Evolutionary conservation across 1,284 basidiomycete genomes (phyloP), one percentile per base, ranked within the genome.

Genomic region (Moesziomyces sp.): DNA sequence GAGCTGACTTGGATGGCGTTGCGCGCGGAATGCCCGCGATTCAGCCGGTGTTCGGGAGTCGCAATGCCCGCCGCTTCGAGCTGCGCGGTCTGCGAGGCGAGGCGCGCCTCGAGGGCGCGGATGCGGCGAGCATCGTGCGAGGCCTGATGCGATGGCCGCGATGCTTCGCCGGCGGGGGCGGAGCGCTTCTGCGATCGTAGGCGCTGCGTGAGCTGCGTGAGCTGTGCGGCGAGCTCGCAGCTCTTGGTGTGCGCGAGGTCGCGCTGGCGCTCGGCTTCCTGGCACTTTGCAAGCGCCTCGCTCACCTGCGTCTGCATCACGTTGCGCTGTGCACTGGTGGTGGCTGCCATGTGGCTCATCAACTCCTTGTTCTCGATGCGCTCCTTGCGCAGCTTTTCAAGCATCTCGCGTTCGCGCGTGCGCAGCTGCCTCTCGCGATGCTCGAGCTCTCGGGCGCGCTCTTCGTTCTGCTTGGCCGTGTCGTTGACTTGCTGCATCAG

Each of bases 191-290:
- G 28, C 28, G 24, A 10, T 4, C 55, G 43, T 21, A 47, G 23
- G 3, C 43, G 57, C 16, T 52, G 61, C 45, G 56, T 48, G n/a
- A 52, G 18, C 43, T 62, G 38, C 5, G 46, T 44, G 21, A 70
- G 50, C 47, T 70, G 68, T 5, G 47, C 40, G 4, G 61, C 61
- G 14, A 71, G 58, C 21, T 38, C 19, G 46, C 59, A 63, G 42
- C 46, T 63, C 42, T 69, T 69, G 10, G 49, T 38, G 45, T 69
- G 59, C 6, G 51, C 43, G 1, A 43, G 26, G 7, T 24, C 42
- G 16, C 68, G 51, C 35, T 51, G 58, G 6, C 33, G 45, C 7
- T 60, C 55, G 3, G 55, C 62, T 6, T 52, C 54, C 24, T 61
- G 46, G 38, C 58, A 52, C 16, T n/a, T 43, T n/a, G 51, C 9